Percentiles rank a stretch among this genome's conserved stretches.
phyloP scores from a whole-genome alignment of 2,329 filamentous ascomycete species.

The Allantophomopsis cytisporea region DNA sequence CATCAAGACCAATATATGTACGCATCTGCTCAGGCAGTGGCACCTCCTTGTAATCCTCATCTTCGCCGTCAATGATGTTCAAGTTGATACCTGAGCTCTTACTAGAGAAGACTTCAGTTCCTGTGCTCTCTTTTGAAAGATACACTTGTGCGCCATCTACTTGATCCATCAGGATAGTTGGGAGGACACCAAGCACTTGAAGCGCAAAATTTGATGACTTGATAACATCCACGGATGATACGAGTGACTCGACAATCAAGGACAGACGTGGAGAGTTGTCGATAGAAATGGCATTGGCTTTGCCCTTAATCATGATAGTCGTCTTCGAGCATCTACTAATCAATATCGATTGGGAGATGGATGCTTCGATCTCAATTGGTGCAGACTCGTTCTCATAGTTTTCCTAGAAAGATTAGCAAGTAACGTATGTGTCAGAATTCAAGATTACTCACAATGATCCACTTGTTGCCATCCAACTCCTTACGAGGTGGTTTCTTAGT shows the following conservation, averaged over 20 bases:
- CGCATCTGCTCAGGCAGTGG: conserved; percentile 84
- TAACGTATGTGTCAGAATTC: background rate
- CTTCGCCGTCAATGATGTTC: conserved; percentile 56
- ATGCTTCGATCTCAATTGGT: conserved; percentile 69
- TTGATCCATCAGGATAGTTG: conserved; percentile 84
- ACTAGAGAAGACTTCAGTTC: conserved; percentile 76
- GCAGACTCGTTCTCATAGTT: conserved; percentile 70
- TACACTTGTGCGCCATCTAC: conserved; percentile 85
- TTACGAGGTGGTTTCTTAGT: conserved; percentile 70
- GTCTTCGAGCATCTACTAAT: conserved; percentile 87
- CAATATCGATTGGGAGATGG: conserved; percentile 76
- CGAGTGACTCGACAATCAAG: conserved; percentile 76
- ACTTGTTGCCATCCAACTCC: conserved; percentile 81
- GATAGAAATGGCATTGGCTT: conserved; percentile 92
- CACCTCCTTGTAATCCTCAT: conserved; percentile 72
- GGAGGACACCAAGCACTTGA: conserved; percentile 77
- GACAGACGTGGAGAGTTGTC: conserved; percentile 81
- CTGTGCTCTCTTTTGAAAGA: conserved; percentile 64
- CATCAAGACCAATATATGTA: conserved; percentile 58
- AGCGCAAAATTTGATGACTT: conserved; percentile 90
- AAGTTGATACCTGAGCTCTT: conserved; percentile 83
- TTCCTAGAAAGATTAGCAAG: conserved; percentile 39
- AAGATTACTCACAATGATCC: conserved; percentile 55
- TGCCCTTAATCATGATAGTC: conserved; percentile 79
- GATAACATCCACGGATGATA: conserved; percentile 87